Evolutionary conservation across 2,329 filamentous ascomycete species (phyloP).

Genomic region (Calcarisporium arbuscula): DNA sequence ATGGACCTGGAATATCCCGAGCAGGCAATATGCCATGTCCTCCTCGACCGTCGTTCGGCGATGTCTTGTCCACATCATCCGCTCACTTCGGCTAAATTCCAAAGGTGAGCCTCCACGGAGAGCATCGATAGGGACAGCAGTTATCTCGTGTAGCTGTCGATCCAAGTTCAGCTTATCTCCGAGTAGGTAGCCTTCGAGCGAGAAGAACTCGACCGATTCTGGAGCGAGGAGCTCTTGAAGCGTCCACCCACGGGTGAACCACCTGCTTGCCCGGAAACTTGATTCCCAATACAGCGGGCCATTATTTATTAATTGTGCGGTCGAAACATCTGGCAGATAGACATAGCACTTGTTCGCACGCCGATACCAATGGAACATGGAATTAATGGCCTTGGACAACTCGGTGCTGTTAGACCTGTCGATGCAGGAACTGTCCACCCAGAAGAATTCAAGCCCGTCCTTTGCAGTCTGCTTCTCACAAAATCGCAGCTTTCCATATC

Average conservation of each 20-base stretch:
- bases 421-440: slow-evolving; percentile 16
- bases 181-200: slow-evolving; percentile 10
- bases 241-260: slow-evolving; percentile 11
- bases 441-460: slow-evolving; percentile 9
- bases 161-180: slow-evolving; percentile 16
- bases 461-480: slow-evolving; percentile 9
- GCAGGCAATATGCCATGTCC: slow-evolving; percentile 13
- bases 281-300: neutral
- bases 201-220: slow-evolving; percentile 16
- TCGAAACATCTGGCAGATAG: slow-evolving; percentile 11
- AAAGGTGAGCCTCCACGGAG: slow-evolving; percentile 10
- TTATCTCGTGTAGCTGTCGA: slow-evolving; percentile 16
- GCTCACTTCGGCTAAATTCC: slow-evolving; percentile 10
- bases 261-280: slow-evolving; percentile 7
- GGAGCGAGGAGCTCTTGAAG: slow-evolving; percentile 17
- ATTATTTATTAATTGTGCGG: neutral
- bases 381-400: slow-evolving; percentile 11
- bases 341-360: slow-evolving; percentile 12
- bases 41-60: slow-evolving; percentile 10
- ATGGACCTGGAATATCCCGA: slow-evolving; percentile 13
- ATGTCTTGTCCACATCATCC: slow-evolving; percentile 12
- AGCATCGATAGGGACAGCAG: slow-evolving; percentile 12
- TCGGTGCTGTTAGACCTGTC: slow-evolving; percentile 10
- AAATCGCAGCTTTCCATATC: slow-evolving; percentile 10
- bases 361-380: slow-evolving; percentile 15